These are phyloP conservation scores for Lignosus rhinocerotis DNA, from an alignment of 1,284 basidiomycete species.

Conservation along the genomic window DNA sequence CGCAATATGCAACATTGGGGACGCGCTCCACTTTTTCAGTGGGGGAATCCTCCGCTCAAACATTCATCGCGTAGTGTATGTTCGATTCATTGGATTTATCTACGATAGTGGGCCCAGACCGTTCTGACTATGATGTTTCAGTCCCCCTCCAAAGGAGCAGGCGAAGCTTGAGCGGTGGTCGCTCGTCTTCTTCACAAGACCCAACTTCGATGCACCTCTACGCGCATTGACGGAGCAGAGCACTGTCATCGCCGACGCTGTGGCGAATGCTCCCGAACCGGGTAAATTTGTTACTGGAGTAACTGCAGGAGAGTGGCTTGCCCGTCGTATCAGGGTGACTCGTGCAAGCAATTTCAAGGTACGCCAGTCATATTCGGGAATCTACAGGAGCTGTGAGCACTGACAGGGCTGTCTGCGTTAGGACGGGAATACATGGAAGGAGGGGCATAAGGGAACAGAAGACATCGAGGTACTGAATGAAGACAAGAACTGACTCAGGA, in stretches of 20 bases:
- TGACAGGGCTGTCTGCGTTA: neutral
- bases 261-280: conserved; percentile 12
- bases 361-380: neutral
- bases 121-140: neutral
- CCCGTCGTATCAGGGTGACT: conserved; percentile 23
- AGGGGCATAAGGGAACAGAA: conserved; percentile 1
- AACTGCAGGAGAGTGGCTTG: conserved; percentile 31
- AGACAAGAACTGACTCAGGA: too few species aligned
- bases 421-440: conserved; percentile 27
- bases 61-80: conserved; percentile 36
- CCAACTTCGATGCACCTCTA: conserved; percentile 31
- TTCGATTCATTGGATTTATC: neutral
- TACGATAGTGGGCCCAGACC: neutral
- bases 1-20: conserved; percentile 39
- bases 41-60: conserved; percentile 30
- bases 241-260: conserved; percentile 28
- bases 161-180: conserved; percentile 34
- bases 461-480: neutral
- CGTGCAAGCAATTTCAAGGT: conserved; percentile 22
- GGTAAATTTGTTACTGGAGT: conserved; percentile 13
- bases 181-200: conserved; percentile 39
- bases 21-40: conserved; percentile 38
- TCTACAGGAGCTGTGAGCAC: neutral
- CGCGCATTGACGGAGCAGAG: conserved; percentile 27
- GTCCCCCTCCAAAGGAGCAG: conserved; percentile 34